Conservation (phyloP, 2,329 filamentous ascomycete species). For the Gaeumannomyces sp. region DNA sequence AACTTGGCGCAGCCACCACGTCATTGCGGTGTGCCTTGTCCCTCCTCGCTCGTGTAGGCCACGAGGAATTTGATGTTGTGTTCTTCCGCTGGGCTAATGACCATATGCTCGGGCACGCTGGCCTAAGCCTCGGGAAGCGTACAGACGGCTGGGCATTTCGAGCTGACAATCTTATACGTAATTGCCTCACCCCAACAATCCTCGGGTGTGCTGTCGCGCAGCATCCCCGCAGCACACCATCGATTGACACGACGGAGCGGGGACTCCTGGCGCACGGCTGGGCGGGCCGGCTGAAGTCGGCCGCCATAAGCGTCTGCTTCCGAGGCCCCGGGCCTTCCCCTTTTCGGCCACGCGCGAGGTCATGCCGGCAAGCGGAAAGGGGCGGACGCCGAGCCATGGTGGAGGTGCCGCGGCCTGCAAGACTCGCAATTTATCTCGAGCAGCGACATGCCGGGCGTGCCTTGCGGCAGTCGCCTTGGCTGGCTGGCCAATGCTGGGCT, state of each 20-base stretch:
- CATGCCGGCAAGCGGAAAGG: neutral
- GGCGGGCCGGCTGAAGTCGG: conserved; percentile 1
- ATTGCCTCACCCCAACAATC: too few species aligned
- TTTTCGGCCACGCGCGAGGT: conserved; percentile 1
- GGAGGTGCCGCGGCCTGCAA: too few species aligned
- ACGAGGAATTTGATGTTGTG: neutral
- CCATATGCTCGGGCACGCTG: too few species aligned
- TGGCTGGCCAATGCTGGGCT: too few species aligned
- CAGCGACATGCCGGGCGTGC: neutral
- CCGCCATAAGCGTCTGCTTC: neutral
- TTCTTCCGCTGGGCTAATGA: neutral
- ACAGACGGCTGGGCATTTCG: too few species aligned
- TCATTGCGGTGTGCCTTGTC: neutral
- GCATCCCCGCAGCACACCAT: neutral
- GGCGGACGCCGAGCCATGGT: too few species aligned
- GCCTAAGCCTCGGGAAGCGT: too few species aligned
- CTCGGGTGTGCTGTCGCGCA: too few species aligned
- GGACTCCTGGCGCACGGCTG: neutral
- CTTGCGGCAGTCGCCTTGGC: too few species aligned
- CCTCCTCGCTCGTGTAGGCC: neutral
- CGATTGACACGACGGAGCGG: neutral
- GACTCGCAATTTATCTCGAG: neutral
- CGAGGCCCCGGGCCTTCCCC: neutral
- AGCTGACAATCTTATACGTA: too few species aligned
- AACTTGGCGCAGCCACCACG: neutral